phyloP scores from a whole-genome alignment of 495 filamentous ascomycete genomes.

The Aspergillus avenaceus region DNA sequence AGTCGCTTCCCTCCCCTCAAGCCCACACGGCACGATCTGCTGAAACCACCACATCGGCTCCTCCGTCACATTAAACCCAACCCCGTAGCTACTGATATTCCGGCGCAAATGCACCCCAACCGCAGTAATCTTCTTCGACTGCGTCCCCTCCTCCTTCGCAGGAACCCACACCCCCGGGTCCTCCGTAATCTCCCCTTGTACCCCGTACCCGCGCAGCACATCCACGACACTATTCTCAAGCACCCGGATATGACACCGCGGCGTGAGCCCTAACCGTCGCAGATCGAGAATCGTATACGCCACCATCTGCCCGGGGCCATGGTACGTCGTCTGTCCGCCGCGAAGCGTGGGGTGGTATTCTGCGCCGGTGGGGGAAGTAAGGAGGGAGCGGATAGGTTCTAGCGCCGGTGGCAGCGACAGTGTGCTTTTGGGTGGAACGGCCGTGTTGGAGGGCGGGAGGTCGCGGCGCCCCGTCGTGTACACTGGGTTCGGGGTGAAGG shows the following conservation, averaged over 20 bases:
- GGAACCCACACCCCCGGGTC: conserved; percentile 86
- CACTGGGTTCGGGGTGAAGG: conserved; percentile 77
- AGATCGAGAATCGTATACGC: conserved; percentile 86
- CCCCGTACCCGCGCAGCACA: conserved; percentile 49
- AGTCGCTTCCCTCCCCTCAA: conserved; percentile 73
- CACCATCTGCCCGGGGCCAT: conserved; percentile 89
- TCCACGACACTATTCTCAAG: conserved; percentile 73
- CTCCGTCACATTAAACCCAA: conserved; percentile 77
- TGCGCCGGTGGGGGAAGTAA: conserved; percentile 44
- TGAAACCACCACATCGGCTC: conserved; percentile 63
- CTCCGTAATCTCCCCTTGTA: conserved; percentile 57
- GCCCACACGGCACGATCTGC: conserved; percentile 81
- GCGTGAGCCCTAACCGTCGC: conserved; percentile 45
- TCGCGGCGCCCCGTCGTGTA: conserved; percentile 92
- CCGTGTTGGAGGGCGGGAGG: conserved; percentile 49
- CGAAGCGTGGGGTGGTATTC: conserved; percentile 67
- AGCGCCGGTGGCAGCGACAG: conserved; percentile 37
- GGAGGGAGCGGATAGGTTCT: conserved; percentile 31
- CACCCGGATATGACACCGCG: conserved; percentile 65
- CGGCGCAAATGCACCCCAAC: conserved; percentile 84
- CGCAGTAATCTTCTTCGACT: conserved; percentile 72
- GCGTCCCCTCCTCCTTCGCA: not conserved
- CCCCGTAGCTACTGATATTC: conserved; percentile 80
- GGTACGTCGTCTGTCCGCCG: conserved; percentile 91
- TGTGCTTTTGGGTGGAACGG: conserved; percentile 23